These are phyloP conservation scores for Hymenoscyphus scutula DNA, from an alignment of 2,329 filamentous ascomycete genomes.

Conservation along the genomic window DNA sequence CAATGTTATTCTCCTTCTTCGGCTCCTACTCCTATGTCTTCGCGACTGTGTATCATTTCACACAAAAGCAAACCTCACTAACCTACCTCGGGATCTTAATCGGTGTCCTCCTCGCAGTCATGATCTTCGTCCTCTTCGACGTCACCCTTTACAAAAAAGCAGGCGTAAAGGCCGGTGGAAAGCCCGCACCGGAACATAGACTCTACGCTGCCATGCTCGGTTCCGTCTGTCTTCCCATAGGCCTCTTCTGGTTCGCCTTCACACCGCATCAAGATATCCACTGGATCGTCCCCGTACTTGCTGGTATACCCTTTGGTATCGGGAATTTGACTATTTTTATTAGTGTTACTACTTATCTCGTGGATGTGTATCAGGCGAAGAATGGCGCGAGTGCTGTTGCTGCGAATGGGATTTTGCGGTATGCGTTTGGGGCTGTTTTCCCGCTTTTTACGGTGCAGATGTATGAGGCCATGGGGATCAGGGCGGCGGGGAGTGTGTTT, in stretches of 20 bases:
- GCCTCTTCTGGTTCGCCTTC: constrained; percentile 37
- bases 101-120: constrained; percentile 27
- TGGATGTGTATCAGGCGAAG: constrained; percentile 28
- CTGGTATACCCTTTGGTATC: constrained; percentile 49
- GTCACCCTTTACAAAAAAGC: constrained; percentile 52
- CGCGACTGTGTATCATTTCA: constrained; percentile 44
- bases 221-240: constrained; percentile 29
- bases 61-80: constrained; percentile 33
- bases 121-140: constrained; percentile 45
- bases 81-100: constrained; percentile 30
- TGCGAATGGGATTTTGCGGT: constrained; percentile 32
- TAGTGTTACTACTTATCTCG: constrained; percentile 29
- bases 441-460: constrained; percentile 46
- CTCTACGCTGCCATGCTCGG: constrained; percentile 57
- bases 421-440: constrained; percentile 30
- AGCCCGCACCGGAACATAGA: constrained; percentile 54
- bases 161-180: constrained; percentile 2
- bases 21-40: constrained; percentile 54
- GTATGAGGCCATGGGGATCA: constrained; percentile 41
- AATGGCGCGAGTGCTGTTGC: constrained; percentile 31
- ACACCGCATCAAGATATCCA: constrained; percentile 25
- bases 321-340: constrained; percentile 57
- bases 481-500: constrained; percentile 44
- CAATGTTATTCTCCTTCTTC: constrained; percentile 54
- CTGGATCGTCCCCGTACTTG: constrained; percentile 33